Base-by-base conservation (phyloP, 257 asterid species). In the Jaltomata sinuosa region DNA sequence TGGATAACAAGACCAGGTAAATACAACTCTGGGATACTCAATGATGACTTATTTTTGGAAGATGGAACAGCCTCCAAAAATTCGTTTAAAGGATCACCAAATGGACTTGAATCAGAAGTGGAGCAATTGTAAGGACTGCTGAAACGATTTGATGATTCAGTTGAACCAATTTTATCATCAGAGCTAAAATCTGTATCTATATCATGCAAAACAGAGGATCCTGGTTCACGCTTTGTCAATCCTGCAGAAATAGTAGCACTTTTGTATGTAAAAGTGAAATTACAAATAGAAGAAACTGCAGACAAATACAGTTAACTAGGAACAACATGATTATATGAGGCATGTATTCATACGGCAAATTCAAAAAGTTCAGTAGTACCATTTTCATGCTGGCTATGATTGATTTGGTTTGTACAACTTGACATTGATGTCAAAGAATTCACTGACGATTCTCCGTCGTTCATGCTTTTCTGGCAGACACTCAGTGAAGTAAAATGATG, bases 1-100 rank as follows among this genome's bases (percentile, higher is more conserved):
- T 87, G 89, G 3, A 87, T 82, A 65, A 87, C 65, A 47, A 85
- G 86, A 45, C 89, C 89, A 0, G 89, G 87, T 55, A 87, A 40
- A 85, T 76, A 87, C 87, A 87, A 54, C 84, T 87, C 87, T 21
- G 84, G 84, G 53, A 85, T 21, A 25, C 38, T 68, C 38, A 12
- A 8, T 18, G 84, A 82, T 61, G 85, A 71, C 65, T 16, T 52
- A 40, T 22, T 62, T 65, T 55, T 83, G 4, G 69, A 36, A 59
- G 84, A 84, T 14, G 87, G 87, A 69, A 87, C 61, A 36, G 83
- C 85, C 78, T 81, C 84, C 81, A 31, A 54, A 71, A 87, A 59
- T 29, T 71, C 50, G 32, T 80, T 49, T 15, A 57, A 38, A 32
- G 62, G 82, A 38, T 84, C 85, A 50, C 47, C 86, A 84, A 3